Percentiles rank a stretch among this genome's conserved stretches.
phyloP scores from a whole-genome alignment of 2,329 filamentous ascomycete genomes.

The Arachnomyces sp. region DNA sequence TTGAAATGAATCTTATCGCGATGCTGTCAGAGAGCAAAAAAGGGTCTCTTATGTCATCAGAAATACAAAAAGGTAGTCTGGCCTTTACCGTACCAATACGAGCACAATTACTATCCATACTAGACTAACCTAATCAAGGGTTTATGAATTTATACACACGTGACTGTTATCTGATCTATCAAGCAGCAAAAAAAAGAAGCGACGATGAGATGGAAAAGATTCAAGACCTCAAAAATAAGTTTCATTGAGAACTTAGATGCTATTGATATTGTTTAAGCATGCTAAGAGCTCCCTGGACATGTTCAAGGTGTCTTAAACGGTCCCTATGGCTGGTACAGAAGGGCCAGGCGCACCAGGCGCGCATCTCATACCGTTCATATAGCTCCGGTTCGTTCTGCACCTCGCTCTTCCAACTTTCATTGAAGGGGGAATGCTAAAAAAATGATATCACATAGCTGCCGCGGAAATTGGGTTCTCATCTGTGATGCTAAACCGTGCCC shows the following conservation, averaged over 20 bases:
- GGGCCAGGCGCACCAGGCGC: slow-evolving; percentile 17
- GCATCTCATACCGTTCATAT: slow-evolving; percentile 21
- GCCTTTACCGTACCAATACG: slow-evolving; percentile 26
- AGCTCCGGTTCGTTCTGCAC: neutral
- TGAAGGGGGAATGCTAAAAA: slow-evolving; percentile 2
- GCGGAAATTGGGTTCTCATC: slow-evolving; percentile 37
- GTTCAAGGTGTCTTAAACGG: slow-evolving; percentile 39
- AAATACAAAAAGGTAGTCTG: slow-evolving; percentile 22
- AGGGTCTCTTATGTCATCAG: no score
- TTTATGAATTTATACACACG: neutral
- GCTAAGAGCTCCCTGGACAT: slow-evolving; percentile 37
- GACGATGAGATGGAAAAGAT: neutral
- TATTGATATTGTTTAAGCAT: slow-evolving; percentile 23
- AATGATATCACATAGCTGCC: slow-evolving; percentile 14
- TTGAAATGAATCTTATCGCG: slow-evolving; percentile 5
- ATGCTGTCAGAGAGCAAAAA: slow-evolving; percentile 4
- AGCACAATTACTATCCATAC: neutral
- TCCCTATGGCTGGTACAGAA: slow-evolving; percentile 25
- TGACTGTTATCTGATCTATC: slow-evolving; percentile 1
- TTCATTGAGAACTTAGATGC: neutral
- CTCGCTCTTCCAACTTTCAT: neutral
- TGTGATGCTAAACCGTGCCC: slow-evolving; percentile 48
- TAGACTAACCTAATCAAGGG: neutral
- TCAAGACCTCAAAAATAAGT: neutral
- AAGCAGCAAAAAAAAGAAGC: neutral